Percentiles rank a stretch among this genome's conserved stretches.
Evolutionary conservation across 2,329 filamentous ascomycete species (phyloP).

Genomic region (Neobulgaria alba): DNA sequence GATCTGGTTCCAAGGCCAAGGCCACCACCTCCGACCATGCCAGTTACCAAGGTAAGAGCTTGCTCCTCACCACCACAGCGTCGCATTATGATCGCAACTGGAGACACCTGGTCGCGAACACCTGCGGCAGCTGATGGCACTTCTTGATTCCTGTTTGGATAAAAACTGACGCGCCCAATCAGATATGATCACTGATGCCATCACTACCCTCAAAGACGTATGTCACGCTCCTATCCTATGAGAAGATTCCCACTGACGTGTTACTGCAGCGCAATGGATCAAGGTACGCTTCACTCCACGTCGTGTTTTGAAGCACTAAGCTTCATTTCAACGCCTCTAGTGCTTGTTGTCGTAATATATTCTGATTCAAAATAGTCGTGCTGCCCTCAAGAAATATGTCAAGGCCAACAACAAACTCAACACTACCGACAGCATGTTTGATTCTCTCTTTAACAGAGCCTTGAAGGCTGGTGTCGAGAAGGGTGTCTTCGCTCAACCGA

Average conservation of each 20-base stretch:
- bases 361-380: slow-evolving; percentile 36
- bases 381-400: slow-evolving; percentile 69
- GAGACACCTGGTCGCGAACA: slow-evolving; percentile 40
- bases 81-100: slow-evolving; percentile 34
- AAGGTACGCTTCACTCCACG: slow-evolving; percentile 20
- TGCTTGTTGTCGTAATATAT: slow-evolving; percentile 5
- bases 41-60: slow-evolving; percentile 55
- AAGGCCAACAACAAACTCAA: slow-evolving; percentile 60
- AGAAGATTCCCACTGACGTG: slow-evolving; percentile 10
- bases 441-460: slow-evolving; percentile 61
- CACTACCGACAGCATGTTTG: slow-evolving; percentile 49
- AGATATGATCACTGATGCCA: slow-evolving; percentile 30
- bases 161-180: slow-evolving; percentile 17
- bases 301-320: slow-evolving; percentile 4
- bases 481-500: slow-evolving; percentile 61
- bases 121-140: slow-evolving; percentile 41
- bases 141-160: slow-evolving; percentile 9
- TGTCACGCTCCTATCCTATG: slow-evolving; percentile 8
- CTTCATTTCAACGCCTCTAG: slow-evolving; percentile 20
- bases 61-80: slow-evolving; percentile 31
- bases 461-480: slow-evolving; percentile 59
- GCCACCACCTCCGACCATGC: slow-evolving; percentile 46
- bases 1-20: slow-evolving; percentile 51
- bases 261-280: slow-evolving; percentile 26
- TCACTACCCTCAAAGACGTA: slow-evolving; percentile 28